These are phyloP conservation scores for Holtermanniella nyarrowii DNA, from an alignment of 768 basidiomycete species.

Conservation along the genomic window DNA sequence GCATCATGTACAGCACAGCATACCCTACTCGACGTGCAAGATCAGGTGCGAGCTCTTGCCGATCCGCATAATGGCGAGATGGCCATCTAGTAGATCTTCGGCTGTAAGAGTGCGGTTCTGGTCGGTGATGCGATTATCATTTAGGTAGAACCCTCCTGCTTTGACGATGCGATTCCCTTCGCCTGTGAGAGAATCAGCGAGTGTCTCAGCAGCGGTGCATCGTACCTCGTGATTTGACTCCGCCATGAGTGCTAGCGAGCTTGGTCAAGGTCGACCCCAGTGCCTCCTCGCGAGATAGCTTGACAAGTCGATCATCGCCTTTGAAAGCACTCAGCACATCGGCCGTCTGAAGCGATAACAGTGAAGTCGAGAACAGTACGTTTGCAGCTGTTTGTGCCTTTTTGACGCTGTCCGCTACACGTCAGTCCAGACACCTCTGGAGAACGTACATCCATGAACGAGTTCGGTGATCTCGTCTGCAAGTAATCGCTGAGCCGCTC, in stretches of 20 bases:
- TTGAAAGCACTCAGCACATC: conserved; percentile 55
- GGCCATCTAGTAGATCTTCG: conserved; percentile 52
- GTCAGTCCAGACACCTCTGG: too few species aligned
- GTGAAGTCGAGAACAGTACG: conserved; percentile 45
- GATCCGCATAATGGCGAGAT: conserved; percentile 56
- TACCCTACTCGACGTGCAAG: conserved; percentile 41
- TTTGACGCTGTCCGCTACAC: conserved; percentile 43
- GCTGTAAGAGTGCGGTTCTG: conserved; percentile 43
- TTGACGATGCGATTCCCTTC: conserved; percentile 56
- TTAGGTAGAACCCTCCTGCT: conserved; percentile 62
- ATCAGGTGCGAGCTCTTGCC: conserved; percentile 65
- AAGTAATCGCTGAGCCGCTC: conserved; percentile 48
- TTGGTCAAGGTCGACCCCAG: conserved; percentile 51
- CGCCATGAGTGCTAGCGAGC: conserved; percentile 52
- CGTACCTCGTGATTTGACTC: conserved; percentile 59
- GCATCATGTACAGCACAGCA: not conserved
- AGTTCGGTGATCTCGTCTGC: conserved; percentile 55
- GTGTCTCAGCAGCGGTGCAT: conserved; percentile 3
- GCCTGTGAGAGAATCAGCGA: conserved; percentile 43
- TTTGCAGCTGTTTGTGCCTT: conserved; percentile 46
- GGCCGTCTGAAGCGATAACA: conserved; percentile 46
- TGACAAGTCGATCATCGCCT: conserved; percentile 55
- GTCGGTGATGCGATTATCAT: conserved; percentile 54
- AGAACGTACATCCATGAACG: conserved; percentile 50
- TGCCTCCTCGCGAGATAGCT: conserved; percentile 49